A percentile compares a stretch with the other conserved stretches of the same genome.
Evolutionary conservation across 495 filamentous ascomycete species (phyloP).

Genomic region (Cairneyella variabilis): DNA sequence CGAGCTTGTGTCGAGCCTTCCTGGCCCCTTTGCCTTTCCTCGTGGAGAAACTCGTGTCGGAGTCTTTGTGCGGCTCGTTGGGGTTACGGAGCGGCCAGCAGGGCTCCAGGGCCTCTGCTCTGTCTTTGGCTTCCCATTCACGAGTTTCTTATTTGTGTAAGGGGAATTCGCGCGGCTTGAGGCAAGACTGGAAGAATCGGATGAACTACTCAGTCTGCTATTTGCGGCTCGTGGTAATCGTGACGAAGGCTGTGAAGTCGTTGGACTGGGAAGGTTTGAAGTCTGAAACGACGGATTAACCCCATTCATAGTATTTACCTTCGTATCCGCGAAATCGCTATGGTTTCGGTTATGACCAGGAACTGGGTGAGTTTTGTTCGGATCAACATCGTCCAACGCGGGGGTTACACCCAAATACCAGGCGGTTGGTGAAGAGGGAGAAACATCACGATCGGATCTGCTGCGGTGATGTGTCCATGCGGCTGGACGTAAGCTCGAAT

Average conservation of each 20-base stretch:
- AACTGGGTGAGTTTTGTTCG: slow-evolving; percentile 27
- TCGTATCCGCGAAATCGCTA: slow-evolving; percentile 44
- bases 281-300: slow-evolving; percentile 25
- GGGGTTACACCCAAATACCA: slow-evolving; percentile 44
- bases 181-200: slow-evolving; percentile 39
- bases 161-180: slow-evolving; percentile 51
- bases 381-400: slow-evolving; percentile 29
- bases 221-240: slow-evolving; percentile 20
- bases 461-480: slow-evolving; percentile 34
- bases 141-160: slow-evolving; percentile 34
- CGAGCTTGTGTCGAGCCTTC: slow-evolving; percentile 27
- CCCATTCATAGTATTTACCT: slow-evolving; percentile 24
- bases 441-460: slow-evolving; percentile 39
- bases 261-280: slow-evolving; percentile 21
- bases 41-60: slow-evolving; percentile 28
- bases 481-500: slow-evolving; percentile 36
- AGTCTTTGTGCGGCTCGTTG: slow-evolving; percentile 35
- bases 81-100: slow-evolving; percentile 29
- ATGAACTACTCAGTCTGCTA: slow-evolving; percentile 36
- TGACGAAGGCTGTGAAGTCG: slow-evolving; percentile 21
- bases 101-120: slow-evolving; percentile 33
- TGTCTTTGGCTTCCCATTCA: slow-evolving; percentile 36
- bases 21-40: slow-evolving; percentile 22
- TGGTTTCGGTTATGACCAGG: slow-evolving; percentile 42
- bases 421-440: slow-evolving; percentile 48